phyloP scores from a whole-genome alignment of 805 yeast genomes.

The Ogataea chonburiensis region DNA sequence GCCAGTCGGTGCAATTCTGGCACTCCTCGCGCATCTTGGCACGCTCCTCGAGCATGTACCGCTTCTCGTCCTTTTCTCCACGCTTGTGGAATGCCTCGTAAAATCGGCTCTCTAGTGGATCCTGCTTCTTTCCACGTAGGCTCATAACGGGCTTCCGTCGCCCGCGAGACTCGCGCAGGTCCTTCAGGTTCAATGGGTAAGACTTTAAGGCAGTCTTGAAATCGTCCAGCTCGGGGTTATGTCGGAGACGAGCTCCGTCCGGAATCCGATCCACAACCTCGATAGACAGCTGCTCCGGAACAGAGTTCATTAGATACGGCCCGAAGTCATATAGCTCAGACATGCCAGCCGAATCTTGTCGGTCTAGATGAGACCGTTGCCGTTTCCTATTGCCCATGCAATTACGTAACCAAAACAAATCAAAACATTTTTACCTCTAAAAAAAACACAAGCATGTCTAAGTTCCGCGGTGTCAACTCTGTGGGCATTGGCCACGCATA shows the following conservation, averaged over 20 bases:
- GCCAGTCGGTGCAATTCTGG: conserved; percentile 49
- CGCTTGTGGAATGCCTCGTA: conserved; percentile 51
- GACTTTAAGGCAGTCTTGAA: conserved; percentile 12
- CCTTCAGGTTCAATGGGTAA: conserved; percentile 21
- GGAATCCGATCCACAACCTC: conserved; percentile 17
- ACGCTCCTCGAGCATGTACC: conserved; percentile 55
- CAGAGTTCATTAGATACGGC: conserved; percentile 20
- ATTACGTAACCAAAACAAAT: conserved; percentile 10
- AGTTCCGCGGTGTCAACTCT: conserved; percentile 17
- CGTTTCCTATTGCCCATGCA: conserved; percentile 7
- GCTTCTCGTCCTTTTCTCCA: conserved; percentile 63
- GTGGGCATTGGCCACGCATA: conserved; percentile 16
- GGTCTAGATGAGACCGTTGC: conserved; percentile 7
- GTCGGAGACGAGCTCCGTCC: conserved; percentile 11
- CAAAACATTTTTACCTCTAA: conserved; percentile 3
- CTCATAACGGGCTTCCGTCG: background rate
- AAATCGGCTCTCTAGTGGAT: conserved; percentile 47
- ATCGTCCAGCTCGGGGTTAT: conserved; percentile 20
- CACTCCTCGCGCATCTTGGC: conserved; percentile 54
- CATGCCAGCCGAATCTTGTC: conserved; percentile 2
- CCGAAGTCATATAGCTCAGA: conserved; percentile 39
- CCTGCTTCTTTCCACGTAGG: conserved; percentile 22
- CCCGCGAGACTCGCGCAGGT: conserved; percentile 13
- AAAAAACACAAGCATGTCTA: no score
- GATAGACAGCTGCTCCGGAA: conserved; percentile 29